phyloP scores from a whole-genome alignment of 2,329 filamentous ascomycete species.

The Scorias spongiosa region DNA sequence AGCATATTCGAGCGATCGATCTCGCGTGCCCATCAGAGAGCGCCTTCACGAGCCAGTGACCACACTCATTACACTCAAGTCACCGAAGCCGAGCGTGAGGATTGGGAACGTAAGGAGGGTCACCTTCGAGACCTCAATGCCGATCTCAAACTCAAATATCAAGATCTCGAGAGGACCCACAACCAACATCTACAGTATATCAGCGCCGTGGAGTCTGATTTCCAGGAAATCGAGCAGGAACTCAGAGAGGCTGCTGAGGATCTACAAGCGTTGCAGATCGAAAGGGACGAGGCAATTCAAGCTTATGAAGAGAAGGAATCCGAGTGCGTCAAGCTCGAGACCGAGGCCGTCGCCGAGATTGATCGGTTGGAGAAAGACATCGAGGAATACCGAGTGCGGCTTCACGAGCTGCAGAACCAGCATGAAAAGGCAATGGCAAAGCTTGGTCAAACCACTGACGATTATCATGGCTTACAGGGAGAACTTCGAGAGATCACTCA shows the following conservation, averaged over 20 bases:
- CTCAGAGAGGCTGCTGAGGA: conserved; percentile 67
- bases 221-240: conserved; percentile 61
- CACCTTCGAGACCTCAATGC: conserved; percentile 76
- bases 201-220: conserved; percentile 53
- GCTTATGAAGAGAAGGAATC: conserved; percentile 51
- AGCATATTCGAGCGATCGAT: conserved; percentile 91
- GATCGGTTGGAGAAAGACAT: conserved; percentile 31
- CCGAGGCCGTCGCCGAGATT: conserved; percentile 45
- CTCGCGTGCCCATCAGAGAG: conserved; percentile 58
- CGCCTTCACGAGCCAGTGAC: conserved; percentile 59
- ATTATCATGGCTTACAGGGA: conserved; percentile 77
- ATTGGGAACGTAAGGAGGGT: conserved; percentile 70
- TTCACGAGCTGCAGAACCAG: conserved; percentile 34
- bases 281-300: conserved; percentile 72
- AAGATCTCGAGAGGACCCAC: conserved; percentile 71
- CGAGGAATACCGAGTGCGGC: conserved; percentile 21
- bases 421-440: conserved; percentile 47
- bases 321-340: conserved; percentile 36
- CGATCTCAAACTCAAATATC: conserved; percentile 73
- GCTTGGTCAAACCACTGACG: conserved; percentile 63
- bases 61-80: conserved; percentile 47
- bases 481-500: conserved; percentile 91
- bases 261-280: conserved; percentile 59
- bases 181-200: conserved; percentile 69
- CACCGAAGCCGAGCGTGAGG: conserved; percentile 69